These are phyloP conservation scores for Dorcoceras hygrometricum DNA, from an alignment of 257 asterid species.

Conservation along the genomic window DNA sequence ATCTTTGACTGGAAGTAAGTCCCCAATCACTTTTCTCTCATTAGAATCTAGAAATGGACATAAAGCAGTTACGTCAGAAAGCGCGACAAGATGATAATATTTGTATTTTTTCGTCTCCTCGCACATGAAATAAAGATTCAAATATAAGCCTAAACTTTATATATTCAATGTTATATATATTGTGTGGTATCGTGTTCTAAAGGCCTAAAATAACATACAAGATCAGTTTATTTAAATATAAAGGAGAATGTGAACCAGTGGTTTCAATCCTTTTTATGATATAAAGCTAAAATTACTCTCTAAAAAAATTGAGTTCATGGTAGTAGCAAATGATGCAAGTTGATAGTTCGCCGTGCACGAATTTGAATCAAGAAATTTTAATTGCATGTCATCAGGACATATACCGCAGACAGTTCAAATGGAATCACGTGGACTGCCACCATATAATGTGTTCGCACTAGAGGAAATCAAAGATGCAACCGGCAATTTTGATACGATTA, in stretches of 20 bases:
- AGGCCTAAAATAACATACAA: too few species aligned
- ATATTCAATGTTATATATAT: not conserved
- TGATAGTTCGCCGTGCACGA: not conserved
- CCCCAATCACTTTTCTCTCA: not conserved
- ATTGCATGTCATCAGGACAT: slow-evolving; percentile 39
- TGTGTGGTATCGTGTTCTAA: too few species aligned
- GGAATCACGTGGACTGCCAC: slow-evolving; percentile 79
- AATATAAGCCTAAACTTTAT: not conserved
- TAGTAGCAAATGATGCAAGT: not conserved
- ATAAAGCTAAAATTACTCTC: too few species aligned
- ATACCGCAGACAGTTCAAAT: slow-evolving; percentile 69
- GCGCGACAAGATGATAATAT: not conserved
- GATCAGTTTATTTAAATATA: too few species aligned
- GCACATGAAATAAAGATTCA: not conserved
- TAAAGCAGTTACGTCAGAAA: not conserved
- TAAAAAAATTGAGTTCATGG: too few species aligned
- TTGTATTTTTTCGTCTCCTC: not conserved
- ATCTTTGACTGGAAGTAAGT: slow-evolving; percentile 65
- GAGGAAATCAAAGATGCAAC: slow-evolving; percentile 98
- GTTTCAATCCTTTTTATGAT: too few species aligned
- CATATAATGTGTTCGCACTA: slow-evolving; percentile 77
- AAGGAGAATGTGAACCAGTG: too few species aligned
- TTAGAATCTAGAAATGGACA: not conserved
- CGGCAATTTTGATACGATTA: slow-evolving; percentile 66
- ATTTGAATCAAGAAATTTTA: not conserved